Conservation (phyloP, 2,329 filamentous ascomycete genomes). For the Grosmannia huntii region DNA sequence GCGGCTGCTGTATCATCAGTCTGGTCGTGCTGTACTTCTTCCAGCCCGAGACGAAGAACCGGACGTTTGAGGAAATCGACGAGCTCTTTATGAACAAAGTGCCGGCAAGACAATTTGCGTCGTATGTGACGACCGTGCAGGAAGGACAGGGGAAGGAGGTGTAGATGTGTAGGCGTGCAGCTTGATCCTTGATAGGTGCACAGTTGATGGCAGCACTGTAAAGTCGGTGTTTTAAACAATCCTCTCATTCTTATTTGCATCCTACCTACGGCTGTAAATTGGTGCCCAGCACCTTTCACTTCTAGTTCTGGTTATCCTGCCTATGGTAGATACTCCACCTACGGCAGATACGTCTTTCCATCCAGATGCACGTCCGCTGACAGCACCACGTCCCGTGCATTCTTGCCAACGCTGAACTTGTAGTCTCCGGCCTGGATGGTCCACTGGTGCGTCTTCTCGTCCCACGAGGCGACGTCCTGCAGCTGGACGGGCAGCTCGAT, state of each 20-base stretch:
- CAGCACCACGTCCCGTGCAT: not conserved
- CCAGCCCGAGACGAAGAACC: conserved; percentile 30
- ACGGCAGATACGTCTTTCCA: not conserved
- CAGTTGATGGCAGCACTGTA: too few species aligned
- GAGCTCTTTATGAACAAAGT: conserved; percentile 23
- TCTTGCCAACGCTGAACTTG: not conserved
- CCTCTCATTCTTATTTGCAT: too few species aligned
- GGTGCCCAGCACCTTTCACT: too few species aligned
- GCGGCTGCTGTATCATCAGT: conserved; percentile 16
- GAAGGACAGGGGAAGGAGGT: not conserved
- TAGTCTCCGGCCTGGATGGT: conserved; percentile 13
- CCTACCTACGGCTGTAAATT: too few species aligned
- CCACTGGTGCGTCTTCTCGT: conserved; percentile 23
- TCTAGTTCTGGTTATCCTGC: too few species aligned
- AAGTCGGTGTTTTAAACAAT: too few species aligned
- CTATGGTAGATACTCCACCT: too few species aligned
- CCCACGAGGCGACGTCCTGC: conserved; percentile 13
- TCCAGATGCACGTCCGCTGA: not conserved
- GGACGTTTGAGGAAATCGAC: conserved; percentile 35
- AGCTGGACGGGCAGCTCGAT: conserved; percentile 40
- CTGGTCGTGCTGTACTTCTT: conserved; percentile 27
- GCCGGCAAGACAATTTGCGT: conserved; percentile 10
- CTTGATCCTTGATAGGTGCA: too few species aligned
- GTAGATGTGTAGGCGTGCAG: not conserved
- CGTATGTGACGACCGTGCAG: not conserved